Conservation (phyloP, 169 alveolate species). For the Cryptosporidium sp. region DNA sequence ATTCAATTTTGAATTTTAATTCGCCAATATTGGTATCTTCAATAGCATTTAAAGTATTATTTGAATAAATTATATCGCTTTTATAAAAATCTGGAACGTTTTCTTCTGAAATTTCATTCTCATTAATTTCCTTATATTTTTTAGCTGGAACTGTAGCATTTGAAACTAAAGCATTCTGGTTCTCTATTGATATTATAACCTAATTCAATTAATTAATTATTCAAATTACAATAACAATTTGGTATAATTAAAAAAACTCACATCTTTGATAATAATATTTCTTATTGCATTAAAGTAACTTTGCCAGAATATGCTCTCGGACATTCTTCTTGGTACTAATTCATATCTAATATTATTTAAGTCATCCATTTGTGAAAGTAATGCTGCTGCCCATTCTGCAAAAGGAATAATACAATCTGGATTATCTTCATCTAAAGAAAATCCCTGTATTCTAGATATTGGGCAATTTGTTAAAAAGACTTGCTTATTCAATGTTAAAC, state of each 20-base stretch:
- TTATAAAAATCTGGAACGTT: slow-evolving; percentile 40
- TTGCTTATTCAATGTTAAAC: slow-evolving; percentile 41
- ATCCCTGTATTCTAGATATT: slow-evolving; percentile 27
- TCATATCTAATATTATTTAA: slow-evolving; percentile 73
- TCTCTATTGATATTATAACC: slow-evolving; percentile 32
- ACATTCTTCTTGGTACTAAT: slow-evolving; percentile 77
- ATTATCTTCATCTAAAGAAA: slow-evolving; percentile 62
- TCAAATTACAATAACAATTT: neutral
- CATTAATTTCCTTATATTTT: slow-evolving; percentile 54
- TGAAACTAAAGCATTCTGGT: neutral
- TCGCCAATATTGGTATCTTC: neutral
- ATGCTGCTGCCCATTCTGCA: slow-evolving; percentile 77
- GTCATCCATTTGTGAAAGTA: slow-evolving; percentile 62
- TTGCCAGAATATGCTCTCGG: slow-evolving; percentile 78
- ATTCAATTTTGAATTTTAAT: no score
- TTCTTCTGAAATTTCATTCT: slow-evolving; percentile 27
- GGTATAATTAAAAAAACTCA: neutral
- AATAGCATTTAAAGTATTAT: neutral
- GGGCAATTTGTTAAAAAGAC: slow-evolving; percentile 73
- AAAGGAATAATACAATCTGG: slow-evolving; percentile 4
- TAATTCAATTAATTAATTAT: neutral
- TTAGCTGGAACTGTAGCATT: neutral
- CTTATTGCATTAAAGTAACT: slow-evolving; percentile 77
- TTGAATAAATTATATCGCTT: neutral
- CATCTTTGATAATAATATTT: slow-evolving; percentile 61